Evolutionary conservation across 2,329 filamentous ascomycete genomes (phyloP).

Genomic region (Cordyceps javanica): DNA sequence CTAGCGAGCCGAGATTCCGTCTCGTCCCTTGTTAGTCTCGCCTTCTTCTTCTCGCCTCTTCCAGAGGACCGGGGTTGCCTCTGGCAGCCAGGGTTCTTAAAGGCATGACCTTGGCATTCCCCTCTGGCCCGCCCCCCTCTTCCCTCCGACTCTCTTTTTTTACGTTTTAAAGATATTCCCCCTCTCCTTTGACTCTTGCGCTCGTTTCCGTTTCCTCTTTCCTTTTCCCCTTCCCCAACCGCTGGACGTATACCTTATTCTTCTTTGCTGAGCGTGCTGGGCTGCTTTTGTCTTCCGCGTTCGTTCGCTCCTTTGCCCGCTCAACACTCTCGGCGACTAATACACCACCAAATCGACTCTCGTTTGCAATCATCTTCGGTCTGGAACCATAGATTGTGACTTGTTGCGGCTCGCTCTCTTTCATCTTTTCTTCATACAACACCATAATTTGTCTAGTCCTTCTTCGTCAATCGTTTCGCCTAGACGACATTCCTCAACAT

Average conservation of each 20-base stretch:
- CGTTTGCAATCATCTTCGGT: slow-evolving; percentile 35
- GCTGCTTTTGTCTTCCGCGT: slow-evolving; percentile 31
- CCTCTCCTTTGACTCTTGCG: slow-evolving; percentile 15
- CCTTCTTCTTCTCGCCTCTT: neutral
- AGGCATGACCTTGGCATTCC: slow-evolving; percentile 10
- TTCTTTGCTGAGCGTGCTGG: slow-evolving; percentile 21
- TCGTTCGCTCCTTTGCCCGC: slow-evolving; percentile 43
- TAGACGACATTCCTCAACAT: slow-evolving; percentile 29
- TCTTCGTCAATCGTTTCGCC: slow-evolving; percentile 16
- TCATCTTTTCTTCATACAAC: slow-evolving; percentile 18
- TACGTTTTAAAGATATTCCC: slow-evolving; percentile 13
- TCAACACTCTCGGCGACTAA: neutral
- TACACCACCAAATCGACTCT: slow-evolving; percentile 28
- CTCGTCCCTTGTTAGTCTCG: slow-evolving; percentile 5
- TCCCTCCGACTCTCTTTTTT: slow-evolving; percentile 4
- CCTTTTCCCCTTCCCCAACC: slow-evolving; percentile 20
- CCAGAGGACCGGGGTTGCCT: neutral
- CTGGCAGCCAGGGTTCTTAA: slow-evolving; percentile 3
- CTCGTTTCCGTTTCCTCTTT: slow-evolving; percentile 18
- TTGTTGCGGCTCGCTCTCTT: slow-evolving; percentile 11
- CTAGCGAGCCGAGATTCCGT: slow-evolving; percentile 10
- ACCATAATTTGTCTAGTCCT: slow-evolving; percentile 16
- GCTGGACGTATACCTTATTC: slow-evolving; percentile 21
- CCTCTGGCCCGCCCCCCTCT: slow-evolving; percentile 4
- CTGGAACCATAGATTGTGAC: slow-evolving; percentile 38